A percentile compares a stretch with the other conserved stretches of the same genome.
Evolutionary conservation across 345 rosid species (phyloP).

Genomic region (Melaleuca quinquenervia): DNA sequence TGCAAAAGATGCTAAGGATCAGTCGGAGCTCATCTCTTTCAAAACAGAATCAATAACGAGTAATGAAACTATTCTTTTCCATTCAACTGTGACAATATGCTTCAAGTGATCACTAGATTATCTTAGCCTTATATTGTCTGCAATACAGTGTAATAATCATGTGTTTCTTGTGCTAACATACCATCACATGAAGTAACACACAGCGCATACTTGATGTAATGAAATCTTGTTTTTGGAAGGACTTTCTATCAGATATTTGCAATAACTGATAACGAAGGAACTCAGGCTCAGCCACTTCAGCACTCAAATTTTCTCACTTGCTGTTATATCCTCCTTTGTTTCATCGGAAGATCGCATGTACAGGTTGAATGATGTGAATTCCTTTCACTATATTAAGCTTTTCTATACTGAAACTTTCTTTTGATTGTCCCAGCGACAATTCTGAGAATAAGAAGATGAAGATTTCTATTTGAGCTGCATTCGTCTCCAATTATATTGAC

Average conservation of each 20-base stretch:
- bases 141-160: not conserved
- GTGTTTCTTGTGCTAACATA: not conserved
- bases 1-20: not conserved
- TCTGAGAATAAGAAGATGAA: not conserved
- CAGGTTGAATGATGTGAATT: not conserved
- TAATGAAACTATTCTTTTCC: not conserved
- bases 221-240: not conserved
- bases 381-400: not conserved
- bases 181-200: not conserved
- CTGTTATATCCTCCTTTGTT: not conserved
- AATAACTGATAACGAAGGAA: not conserved
- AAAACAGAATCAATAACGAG: not conserved
- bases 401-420: not conserved
- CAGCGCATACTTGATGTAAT: not conserved
- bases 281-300: not conserved
- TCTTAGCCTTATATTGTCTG: not conserved
- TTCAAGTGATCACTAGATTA: not conserved
- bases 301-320: not conserved
- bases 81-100: not conserved
- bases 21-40: not conserved
- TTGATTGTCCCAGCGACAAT: not conserved
- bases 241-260: not conserved
- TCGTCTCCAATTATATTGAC: not conserved
- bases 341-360: not conserved
- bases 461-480: not conserved